A percentile compares a stretch with the other conserved stretches of the same genome.
Conservation (phyloP, 148 eudicot species). For the Amaranthus palmeri region DNA sequence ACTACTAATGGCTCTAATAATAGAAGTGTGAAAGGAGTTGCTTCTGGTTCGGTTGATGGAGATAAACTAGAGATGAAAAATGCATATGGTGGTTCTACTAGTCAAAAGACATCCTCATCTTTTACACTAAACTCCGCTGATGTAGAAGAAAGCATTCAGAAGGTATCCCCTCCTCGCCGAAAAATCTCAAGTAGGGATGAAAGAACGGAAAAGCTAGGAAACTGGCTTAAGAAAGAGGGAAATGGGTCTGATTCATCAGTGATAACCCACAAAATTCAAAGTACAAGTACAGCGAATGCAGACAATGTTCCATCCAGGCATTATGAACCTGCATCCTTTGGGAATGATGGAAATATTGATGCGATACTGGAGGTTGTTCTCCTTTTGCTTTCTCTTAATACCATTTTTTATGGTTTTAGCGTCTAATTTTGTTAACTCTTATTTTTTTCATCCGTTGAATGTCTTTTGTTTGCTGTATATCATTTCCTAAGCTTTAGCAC, state of each 20-base stretch:
- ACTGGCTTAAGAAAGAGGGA: constrained; percentile 57
- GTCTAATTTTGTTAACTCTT: neutral
- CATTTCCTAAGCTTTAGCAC: neutral
- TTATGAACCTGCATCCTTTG: constrained; percentile 51
- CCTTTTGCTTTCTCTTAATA: neutral
- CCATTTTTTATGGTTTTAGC: neutral
- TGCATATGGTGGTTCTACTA: constrained; percentile 36
- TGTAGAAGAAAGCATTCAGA: constrained; percentile 64
- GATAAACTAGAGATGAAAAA: constrained; percentile 49
- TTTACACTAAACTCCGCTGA: constrained; percentile 41
- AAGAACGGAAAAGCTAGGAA: constrained; percentile 59
- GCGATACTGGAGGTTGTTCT: constrained; percentile 78
- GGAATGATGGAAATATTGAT: constrained; percentile 66
- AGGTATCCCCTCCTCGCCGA: constrained; percentile 90
- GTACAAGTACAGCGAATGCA: constrained; percentile 28
- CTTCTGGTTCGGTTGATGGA: constrained; percentile 36
- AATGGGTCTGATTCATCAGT: constrained; percentile 51
- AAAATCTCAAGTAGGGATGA: constrained; percentile 75
- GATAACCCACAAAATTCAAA: constrained; percentile 48
- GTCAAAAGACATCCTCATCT: constrained; percentile 41
- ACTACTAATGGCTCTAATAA: constrained; percentile 45
- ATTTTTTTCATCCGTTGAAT: neutral
- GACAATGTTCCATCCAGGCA: constrained; percentile 40
- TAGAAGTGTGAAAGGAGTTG: constrained; percentile 35
- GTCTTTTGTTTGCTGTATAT: neutral